Conservation (phyloP, 2,329 filamentous ascomycete genomes). For the Cordyceps fumosorosea region DNA sequence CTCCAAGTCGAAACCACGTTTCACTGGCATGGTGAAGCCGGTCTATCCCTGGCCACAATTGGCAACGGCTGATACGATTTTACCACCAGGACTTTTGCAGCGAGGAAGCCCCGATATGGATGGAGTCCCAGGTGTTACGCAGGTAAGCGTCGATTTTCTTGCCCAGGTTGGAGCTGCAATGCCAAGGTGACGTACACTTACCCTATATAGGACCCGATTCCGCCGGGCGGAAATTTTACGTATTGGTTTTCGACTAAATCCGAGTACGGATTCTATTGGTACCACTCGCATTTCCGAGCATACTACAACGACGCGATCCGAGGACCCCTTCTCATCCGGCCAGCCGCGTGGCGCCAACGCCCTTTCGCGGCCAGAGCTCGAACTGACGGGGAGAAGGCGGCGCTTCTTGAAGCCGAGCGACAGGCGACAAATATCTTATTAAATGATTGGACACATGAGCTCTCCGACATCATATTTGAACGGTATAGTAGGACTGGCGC, state of each 20-base stretch:
- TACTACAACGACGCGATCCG: neutral
- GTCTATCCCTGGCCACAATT: neutral
- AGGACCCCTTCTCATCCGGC: neutral
- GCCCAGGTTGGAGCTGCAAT: neutral
- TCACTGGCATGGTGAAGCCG: neutral
- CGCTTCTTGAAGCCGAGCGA: neutral
- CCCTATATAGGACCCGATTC: neutral
- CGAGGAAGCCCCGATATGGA: neutral
- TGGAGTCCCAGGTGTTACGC: neutral
- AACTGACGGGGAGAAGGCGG: neutral
- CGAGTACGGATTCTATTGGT: neutral
- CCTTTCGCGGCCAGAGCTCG: neutral
- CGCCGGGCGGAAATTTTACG: neutral
- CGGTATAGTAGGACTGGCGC: neutral
- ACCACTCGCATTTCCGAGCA: neutral
- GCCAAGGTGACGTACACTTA: neutral
- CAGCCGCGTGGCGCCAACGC: neutral
- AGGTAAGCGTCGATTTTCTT: neutral
- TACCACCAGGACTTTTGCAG: neutral
- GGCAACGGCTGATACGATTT: neutral
- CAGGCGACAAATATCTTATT: neutral
- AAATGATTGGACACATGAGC: neutral
- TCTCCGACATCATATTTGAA: neutral
- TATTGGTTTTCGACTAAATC: neutral
- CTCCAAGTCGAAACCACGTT: neutral